Percentiles rank a stretch among this genome's conserved stretches.
These are phyloP conservation scores for Metahyphopichia silvanorum DNA, from an alignment of 805 yeast genomes.

Conservation along the genomic window DNA sequence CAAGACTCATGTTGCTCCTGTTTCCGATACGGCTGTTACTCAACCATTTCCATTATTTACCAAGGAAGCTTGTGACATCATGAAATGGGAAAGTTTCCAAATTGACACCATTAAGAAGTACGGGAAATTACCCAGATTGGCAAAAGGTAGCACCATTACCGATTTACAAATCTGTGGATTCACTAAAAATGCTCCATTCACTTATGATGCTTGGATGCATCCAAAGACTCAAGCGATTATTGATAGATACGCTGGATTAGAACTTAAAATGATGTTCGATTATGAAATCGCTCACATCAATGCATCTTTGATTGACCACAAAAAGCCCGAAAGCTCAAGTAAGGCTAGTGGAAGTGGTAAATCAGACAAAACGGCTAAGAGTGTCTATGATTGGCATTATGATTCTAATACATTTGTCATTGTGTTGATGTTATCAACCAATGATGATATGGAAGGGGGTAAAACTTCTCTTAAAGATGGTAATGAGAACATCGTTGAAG, in stretches of 20 bases:
- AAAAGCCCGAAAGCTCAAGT: background rate
- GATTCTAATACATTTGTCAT: constrained; percentile 2
- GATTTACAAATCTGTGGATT: constrained; percentile 27
- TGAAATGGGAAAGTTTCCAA: constrained; percentile 25
- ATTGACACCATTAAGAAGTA: constrained; percentile 16
- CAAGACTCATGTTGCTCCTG: constrained; percentile 26
- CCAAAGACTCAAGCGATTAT: constrained; percentile 23
- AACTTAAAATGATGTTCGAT: constrained; percentile 15
- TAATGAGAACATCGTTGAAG: constrained; percentile 6
- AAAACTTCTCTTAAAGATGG: constrained; percentile 12
- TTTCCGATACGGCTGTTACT: constrained; percentile 29
- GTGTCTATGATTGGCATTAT: background rate
- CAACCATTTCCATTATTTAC: constrained; percentile 29
- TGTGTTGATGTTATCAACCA: constrained; percentile 8
- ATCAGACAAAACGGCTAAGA: background rate
- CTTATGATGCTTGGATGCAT: constrained; percentile 26
- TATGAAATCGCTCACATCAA: constrained; percentile 27
- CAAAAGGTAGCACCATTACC: constrained; percentile 21
- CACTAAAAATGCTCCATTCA: constrained; percentile 18
- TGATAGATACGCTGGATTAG: constrained; percentile 22
- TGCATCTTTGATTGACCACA: constrained; percentile 14
- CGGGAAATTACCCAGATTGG: constrained; percentile 23
- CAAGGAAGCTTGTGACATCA: constrained; percentile 24
- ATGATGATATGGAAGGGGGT: constrained; percentile 7
- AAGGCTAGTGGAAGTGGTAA: background rate